These are phyloP conservation scores for Pestalotiopsis sp. DNA, from an alignment of 2,329 filamentous ascomycete genomes.

Conservation along the genomic window DNA sequence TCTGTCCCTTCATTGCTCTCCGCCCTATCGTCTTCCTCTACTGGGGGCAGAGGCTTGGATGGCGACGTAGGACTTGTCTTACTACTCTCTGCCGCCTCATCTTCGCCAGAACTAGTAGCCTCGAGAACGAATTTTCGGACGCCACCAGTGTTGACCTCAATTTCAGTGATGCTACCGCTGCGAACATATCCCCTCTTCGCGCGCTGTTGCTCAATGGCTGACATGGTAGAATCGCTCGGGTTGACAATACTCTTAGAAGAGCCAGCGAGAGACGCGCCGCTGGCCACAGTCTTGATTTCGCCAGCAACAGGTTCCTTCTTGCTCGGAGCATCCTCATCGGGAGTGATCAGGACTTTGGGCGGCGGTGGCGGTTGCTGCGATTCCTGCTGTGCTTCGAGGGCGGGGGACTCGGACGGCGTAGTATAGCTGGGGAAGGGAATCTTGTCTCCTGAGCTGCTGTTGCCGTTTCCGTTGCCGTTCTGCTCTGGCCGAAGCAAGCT, in stretches of 20 bases:
- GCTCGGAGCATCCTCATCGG: not conserved
- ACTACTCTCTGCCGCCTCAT: constrained; percentile 21
- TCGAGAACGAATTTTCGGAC: constrained; percentile 75
- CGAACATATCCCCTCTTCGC: constrained; percentile 49
- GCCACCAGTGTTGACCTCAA: constrained; percentile 70
- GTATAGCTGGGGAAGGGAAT: constrained; percentile 58
- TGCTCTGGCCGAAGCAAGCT: constrained; percentile 50
- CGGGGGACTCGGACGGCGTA: constrained; percentile 12
- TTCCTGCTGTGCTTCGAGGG: constrained; percentile 18
- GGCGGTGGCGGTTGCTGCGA: not conserved
- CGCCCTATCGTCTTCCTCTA: not conserved
- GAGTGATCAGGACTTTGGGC: constrained; percentile 20
- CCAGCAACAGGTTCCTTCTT: not conserved
- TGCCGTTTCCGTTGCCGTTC: constrained; percentile 62
- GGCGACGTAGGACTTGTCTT: constrained; percentile 4
- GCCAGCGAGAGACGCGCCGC: constrained; percentile 8
- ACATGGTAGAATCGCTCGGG: constrained; percentile 20
- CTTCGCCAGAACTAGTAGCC: constrained; percentile 56
- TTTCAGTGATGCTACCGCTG: constrained; percentile 77
- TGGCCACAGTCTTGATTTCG: not conserved
- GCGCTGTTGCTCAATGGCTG: constrained; percentile 18
- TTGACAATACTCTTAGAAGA: constrained; percentile 17
- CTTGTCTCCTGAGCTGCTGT: constrained; percentile 37
- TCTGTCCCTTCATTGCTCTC: not conserved
- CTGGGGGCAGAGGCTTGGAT: not conserved